These are phyloP conservation scores for Chaetothyriales sp. DNA, from an alignment of 2,329 filamentous ascomycete genomes.

Conservation along the genomic window DNA sequence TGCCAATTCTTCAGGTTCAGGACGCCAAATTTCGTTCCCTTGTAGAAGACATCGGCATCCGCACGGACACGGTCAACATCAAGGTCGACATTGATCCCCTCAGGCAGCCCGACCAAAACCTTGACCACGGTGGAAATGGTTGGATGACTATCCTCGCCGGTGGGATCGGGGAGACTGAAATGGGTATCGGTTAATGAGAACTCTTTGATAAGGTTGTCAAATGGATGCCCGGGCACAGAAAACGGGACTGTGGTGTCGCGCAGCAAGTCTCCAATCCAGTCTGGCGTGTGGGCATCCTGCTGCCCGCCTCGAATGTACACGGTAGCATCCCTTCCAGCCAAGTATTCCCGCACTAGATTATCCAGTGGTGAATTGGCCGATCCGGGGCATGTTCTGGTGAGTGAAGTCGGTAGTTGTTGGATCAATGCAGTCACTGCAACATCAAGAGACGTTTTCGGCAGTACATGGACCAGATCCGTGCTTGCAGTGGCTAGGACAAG, in stretches of 20 bases:
- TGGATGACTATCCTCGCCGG: conserved; percentile 60
- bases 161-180: conserved; percentile 68
- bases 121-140: conserved; percentile 70
- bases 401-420: conserved; percentile 53
- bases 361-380: conserved; percentile 72
- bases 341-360: conserved; percentile 61
- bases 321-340: conserved; percentile 62
- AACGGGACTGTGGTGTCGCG: conserved; percentile 70
- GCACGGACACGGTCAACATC: conserved; percentile 64
- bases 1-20: conserved; percentile 74
- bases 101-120: conserved; percentile 62
- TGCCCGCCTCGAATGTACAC: conserved; percentile 71
- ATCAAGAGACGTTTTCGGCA: conserved; percentile 51
- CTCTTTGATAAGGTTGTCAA: conserved; percentile 72
- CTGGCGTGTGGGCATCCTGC: conserved; percentile 52
- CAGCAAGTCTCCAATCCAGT: conserved; percentile 69
- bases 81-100: conserved; percentile 74
- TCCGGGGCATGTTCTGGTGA: conserved; percentile 61
- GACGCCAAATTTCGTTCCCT: conserved; percentile 60
- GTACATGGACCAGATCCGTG: conserved; percentile 51
- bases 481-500: conserved; percentile 66
- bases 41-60: conserved; percentile 65
- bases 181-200: conserved; percentile 76
- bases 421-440: conserved; percentile 59
- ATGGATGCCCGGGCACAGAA: conserved; percentile 64